These are phyloP conservation scores for Uronychia binucleata DNA, from an alignment of 73 alveolate species.

Conservation along the genomic window DNA sequence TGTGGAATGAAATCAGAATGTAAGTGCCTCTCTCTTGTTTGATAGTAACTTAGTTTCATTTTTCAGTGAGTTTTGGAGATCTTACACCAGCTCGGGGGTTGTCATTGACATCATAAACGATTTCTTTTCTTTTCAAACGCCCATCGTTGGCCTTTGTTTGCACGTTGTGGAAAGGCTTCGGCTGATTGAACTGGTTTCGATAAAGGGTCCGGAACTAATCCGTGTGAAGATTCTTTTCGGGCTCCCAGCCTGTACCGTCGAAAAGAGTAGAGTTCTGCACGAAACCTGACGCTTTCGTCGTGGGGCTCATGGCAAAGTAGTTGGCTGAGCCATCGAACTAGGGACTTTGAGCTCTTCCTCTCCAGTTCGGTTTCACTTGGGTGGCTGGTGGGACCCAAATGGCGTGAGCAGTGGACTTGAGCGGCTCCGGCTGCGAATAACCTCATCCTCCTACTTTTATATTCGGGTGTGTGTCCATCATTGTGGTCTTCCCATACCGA, in stretches of 20 bases:
- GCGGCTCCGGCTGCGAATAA: background rate
- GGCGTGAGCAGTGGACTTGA: conserved; percentile 27
- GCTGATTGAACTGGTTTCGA: conserved; percentile 45
- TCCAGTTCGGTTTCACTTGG: conserved; percentile 42
- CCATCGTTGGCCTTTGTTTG: conserved; percentile 21
- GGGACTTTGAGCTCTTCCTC: conserved; percentile 12
- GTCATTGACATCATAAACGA: conserved; percentile 39
- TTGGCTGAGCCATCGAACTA: conserved; percentile 10
- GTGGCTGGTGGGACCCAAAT: conserved; percentile 20
- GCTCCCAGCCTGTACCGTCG: conserved; percentile 63
- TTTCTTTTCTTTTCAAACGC: conserved; percentile 29
- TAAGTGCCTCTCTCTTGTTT: too few species aligned
- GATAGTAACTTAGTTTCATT: too few species aligned
- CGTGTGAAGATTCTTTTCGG: conserved; percentile 60
- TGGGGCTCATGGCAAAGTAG: background rate
- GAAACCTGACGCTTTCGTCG: conserved; percentile 55
- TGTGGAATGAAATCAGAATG: too few species aligned
- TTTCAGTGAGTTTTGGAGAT: background rate
- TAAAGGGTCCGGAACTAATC: conserved; percentile 51
- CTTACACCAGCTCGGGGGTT: conserved; percentile 11
- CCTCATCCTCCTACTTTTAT: conserved; percentile 4
- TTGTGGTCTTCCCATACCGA: conserved; percentile 48
- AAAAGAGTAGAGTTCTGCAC: conserved; percentile 43
- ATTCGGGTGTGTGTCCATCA: conserved; percentile 59
- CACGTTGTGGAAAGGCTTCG: conserved; percentile 58